Base-by-base conservation (phyloP, 352 stramenopile species). In the Phytophthora megakarya region DNA sequence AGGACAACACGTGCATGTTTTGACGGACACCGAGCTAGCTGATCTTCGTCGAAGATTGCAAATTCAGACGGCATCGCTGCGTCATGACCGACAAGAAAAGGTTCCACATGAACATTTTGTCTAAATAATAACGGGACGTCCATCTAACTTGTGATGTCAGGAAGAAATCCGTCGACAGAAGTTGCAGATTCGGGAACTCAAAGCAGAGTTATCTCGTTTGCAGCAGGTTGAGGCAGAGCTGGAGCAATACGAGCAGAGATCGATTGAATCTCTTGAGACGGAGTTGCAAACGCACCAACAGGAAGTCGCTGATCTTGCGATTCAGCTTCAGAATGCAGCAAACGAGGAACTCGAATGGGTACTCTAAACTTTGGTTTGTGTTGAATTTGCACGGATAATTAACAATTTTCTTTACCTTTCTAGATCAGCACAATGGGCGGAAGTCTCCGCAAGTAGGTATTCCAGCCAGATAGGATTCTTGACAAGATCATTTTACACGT, bases 301-400 rank as follows among this genome's bases (percentile, higher is more conserved):
- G 12, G 57, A 72, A 3, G 32, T 72, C 10, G 52, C 44, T 5
- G 25, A 46, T 25, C 51, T 72, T 16, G 48, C 51, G 5, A 16
- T 32, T 12, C 16, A 69, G 30, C 18, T 66, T 8, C 16, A 57
- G 21, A 15, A 23, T 5, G 63, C 67, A 23, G 26, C 42, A 0
- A 28, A 56, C 18, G 46, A 72, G 18, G 62, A 72, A 43, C 35
- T 63, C 8, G 42, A 66, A 15, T 67, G 53, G 67, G 57, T 70
- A 66, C 13, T 15, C 6, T 6, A 58, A 19, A 8, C 10, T 15
- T 15, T 19, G 22, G 23, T 22, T 2, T 37, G 18, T 33, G 8
- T n/a, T 15, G 16, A 11, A 32, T 35, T n/a, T 37, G 30, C 8
- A 35, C 30, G 8, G 8, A 11, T 35, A 35, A 35, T 11, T 35